phyloP scores from a whole-genome alignment of 768 basidiomycete species.

The Austroboletus eburneus region DNA sequence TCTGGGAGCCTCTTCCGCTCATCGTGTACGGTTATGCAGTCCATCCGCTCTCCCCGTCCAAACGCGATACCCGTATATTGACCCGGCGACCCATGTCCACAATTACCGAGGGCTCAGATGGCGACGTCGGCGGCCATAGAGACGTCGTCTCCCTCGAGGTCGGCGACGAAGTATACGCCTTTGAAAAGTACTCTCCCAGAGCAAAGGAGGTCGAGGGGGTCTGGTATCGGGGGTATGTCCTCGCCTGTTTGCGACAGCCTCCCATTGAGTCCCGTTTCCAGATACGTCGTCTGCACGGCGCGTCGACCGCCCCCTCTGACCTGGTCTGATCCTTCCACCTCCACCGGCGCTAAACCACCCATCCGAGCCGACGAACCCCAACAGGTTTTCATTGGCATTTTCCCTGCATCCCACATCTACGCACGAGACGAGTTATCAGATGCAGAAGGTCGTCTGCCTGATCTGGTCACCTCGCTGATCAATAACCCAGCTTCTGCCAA shows the following conservation, averaged over 20 bases:
- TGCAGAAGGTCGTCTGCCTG: conserved; percentile 80
- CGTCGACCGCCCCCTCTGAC: conserved; percentile 63
- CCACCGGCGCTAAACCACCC: conserved; percentile 42
- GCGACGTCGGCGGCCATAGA: conserved; percentile 60
- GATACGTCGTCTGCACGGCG: conserved; percentile 84
- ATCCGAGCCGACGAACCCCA: conserved; percentile 70
- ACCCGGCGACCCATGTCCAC: conserved; percentile 38
- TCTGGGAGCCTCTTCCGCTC: conserved; percentile 62
- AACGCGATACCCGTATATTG: conserved; percentile 65
- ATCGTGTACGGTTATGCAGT: conserved; percentile 92
- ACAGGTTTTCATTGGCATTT: conserved; percentile 92
- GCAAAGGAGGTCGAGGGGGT: conserved; percentile 71
- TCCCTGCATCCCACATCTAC: conserved; percentile 85
- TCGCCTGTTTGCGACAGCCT: background rate
- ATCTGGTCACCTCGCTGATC: conserved; percentile 59
- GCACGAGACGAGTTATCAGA: conserved; percentile 83
- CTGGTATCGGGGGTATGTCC: conserved; percentile 92
- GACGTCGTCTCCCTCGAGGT: conserved; percentile 87
- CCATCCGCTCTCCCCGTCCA: conserved; percentile 74
- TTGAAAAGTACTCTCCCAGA: conserved; percentile 80
- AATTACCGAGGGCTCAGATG: conserved; percentile 47
- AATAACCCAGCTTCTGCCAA: conserved; percentile 29
- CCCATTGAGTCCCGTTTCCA: conserved; percentile 26
- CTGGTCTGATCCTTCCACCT: conserved; percentile 57
- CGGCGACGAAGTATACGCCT: conserved; percentile 96